Evolutionary conservation across 2,329 filamentous ascomycete genomes (phyloP).

Genomic region (Ascochyta viciae-villosae): DNA sequence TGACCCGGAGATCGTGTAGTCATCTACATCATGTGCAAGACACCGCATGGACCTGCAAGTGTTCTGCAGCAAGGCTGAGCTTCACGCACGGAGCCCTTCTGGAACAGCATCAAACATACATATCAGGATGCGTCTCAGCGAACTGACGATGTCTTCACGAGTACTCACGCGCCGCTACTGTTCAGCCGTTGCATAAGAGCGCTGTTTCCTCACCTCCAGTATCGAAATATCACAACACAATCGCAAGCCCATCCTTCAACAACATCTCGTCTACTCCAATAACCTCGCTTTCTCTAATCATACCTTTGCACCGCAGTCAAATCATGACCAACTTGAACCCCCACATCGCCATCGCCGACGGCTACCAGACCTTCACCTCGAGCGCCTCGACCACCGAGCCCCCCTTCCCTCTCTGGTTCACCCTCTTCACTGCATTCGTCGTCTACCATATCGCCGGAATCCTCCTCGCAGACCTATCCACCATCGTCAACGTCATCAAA

Average conservation of each 20-base stretch:
- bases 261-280: neutral
- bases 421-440: too few species aligned
- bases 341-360: neutral
- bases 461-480: too few species aligned
- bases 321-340: neutral
- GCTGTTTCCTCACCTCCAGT: neutral
- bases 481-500: too few species aligned
- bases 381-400: too few species aligned
- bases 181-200: neutral
- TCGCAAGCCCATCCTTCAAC: neutral
- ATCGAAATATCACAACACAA: neutral
- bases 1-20: too few species aligned
- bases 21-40: neutral
- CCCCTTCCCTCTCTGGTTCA: too few species aligned
- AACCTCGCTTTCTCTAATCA: neutral
- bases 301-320: neutral
- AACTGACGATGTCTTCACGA: neutral
- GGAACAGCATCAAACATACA: neutral
- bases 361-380: too few species aligned
- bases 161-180: neutral
- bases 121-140: neutral
- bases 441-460: too few species aligned
- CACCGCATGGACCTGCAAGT: neutral
- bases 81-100: neutral
- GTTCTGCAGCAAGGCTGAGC: conserved; percentile 2